Evolutionary conservation across 75 land plant genomes (phyloP).

Genomic region (Pinus albicaulis): DNA sequence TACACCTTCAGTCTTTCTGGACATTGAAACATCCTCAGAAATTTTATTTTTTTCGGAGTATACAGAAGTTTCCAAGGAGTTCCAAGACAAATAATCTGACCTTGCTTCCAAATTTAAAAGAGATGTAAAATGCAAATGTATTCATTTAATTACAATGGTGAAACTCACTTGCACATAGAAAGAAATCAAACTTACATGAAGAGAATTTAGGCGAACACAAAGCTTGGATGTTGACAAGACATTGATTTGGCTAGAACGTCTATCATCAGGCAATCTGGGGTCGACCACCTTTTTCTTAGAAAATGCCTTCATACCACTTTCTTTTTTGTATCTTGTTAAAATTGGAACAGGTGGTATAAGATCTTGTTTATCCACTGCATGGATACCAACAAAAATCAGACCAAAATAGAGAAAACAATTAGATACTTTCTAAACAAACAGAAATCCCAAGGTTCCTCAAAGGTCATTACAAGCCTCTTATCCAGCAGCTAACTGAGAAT

Average conservation of each 20-base stretch:
- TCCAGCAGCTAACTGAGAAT: background rate
- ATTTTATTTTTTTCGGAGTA: too few relatives aligned
- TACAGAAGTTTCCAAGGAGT: too few relatives aligned
- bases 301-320: conserved; percentile 74
- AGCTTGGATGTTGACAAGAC: conserved; percentile 61
- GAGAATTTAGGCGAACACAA: conserved; percentile 86
- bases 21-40: too few relatives aligned
- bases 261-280: conserved; percentile 59
- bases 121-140: background rate
- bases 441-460: background rate
- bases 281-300: conserved; percentile 76
- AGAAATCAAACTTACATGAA: conserved; percentile 70
- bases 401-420: background rate
- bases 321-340: conserved; percentile 85
- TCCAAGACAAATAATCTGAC: too few relatives aligned
- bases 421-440: background rate
- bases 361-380: conserved; percentile 78
- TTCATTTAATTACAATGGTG: background rate
- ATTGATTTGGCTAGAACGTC: conserved; percentile 66
- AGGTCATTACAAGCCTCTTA: background rate
- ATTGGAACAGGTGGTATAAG: conserved; percentile 81
- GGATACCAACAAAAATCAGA: background rate
- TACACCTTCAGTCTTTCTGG: too few relatives aligned
- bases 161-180: background rate
- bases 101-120: background rate